phyloP scores from a whole-genome alignment of 495 filamentous ascomycete species.

The Annulohypoxylon maeteangense region DNA sequence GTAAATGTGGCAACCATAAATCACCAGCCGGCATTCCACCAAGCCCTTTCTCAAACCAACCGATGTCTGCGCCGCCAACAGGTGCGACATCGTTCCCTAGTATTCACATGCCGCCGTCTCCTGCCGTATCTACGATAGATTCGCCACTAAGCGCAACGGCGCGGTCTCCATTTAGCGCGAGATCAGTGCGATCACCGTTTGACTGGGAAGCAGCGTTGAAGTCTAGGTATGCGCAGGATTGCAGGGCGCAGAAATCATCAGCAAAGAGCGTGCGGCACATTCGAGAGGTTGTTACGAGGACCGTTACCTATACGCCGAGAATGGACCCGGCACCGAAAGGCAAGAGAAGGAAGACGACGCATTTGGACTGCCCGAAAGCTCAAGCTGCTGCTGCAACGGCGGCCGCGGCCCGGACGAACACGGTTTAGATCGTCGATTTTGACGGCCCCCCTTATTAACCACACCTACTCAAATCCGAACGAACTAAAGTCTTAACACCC shows the following conservation, averaged over 20 bases:
- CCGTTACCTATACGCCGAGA: constrained; percentile 76
- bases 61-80: constrained; percentile 68
- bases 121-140: constrained; percentile 60
- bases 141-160: constrained; percentile 57
- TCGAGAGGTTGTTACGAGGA: constrained; percentile 77
- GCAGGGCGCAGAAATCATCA: constrained; percentile 58
- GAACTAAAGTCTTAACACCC: constrained; percentile 36
- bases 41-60: constrained; percentile 58
- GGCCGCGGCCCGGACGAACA: constrained; percentile 31
- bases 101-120: constrained; percentile 69
- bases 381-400: constrained; percentile 39
- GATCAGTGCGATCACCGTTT: constrained; percentile 66
- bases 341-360: constrained; percentile 70
- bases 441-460: not conserved
- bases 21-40: constrained; percentile 50
- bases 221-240: constrained; percentile 57
- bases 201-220: constrained; percentile 70
- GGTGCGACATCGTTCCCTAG: constrained; percentile 59
- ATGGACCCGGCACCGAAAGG: constrained; percentile 79
- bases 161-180: constrained; percentile 62
- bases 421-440: constrained; percentile 25
- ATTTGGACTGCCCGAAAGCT: constrained; percentile 40
- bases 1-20: constrained; percentile 63
- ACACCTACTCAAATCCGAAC: constrained; percentile 32
- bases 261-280: constrained; percentile 65